These are phyloP conservation scores for Trichoderma erinaceum DNA, from an alignment of 495 filamentous ascomycete genomes.

Conservation along the genomic window DNA sequence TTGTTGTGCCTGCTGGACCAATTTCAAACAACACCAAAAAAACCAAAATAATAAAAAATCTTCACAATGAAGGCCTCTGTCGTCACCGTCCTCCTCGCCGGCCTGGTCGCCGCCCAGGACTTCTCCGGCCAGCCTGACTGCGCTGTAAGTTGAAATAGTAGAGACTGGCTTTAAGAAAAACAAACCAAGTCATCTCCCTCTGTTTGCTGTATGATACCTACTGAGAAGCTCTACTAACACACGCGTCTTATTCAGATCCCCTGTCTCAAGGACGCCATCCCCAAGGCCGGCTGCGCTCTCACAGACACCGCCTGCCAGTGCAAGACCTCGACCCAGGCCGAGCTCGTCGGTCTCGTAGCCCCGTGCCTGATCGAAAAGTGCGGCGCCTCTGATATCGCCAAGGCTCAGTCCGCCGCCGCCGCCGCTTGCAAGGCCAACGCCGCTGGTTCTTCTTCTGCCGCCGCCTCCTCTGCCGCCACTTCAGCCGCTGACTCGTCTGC, in stretches of 20 bases:
- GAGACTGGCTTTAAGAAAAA: too few species aligned
- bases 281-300: slow-evolving; percentile 23
- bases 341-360: slow-evolving; percentile 20
- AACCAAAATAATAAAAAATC: not conserved
- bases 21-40: not conserved
- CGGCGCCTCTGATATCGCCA: slow-evolving; percentile 16
- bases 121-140: slow-evolving; percentile 30
- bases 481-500: slow-evolving; percentile 10
- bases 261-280: slow-evolving; percentile 26
- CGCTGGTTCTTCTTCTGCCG: slow-evolving; percentile 15
- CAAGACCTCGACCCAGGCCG: slow-evolving; percentile 19
- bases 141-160: slow-evolving; percentile 25
- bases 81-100: slow-evolving; percentile 22
- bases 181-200: not conserved
- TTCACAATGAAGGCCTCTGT: slow-evolving; percentile 27
- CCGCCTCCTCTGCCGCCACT: slow-evolving; percentile 4
- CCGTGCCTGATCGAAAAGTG: slow-evolving; percentile 25
- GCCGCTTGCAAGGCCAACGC: slow-evolving; percentile 22
- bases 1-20: too few species aligned
- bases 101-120: slow-evolving; percentile 27
- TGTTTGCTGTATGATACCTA: not conserved
- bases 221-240: not conserved
- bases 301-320: slow-evolving; percentile 28
- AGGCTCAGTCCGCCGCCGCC: slow-evolving; percentile 25
- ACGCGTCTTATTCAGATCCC: slow-evolving; percentile 18